These are phyloP conservation scores for Trichoderma afroharzianum DNA, from an alignment of 2,329 filamentous ascomycete genomes.

Conservation along the genomic window DNA sequence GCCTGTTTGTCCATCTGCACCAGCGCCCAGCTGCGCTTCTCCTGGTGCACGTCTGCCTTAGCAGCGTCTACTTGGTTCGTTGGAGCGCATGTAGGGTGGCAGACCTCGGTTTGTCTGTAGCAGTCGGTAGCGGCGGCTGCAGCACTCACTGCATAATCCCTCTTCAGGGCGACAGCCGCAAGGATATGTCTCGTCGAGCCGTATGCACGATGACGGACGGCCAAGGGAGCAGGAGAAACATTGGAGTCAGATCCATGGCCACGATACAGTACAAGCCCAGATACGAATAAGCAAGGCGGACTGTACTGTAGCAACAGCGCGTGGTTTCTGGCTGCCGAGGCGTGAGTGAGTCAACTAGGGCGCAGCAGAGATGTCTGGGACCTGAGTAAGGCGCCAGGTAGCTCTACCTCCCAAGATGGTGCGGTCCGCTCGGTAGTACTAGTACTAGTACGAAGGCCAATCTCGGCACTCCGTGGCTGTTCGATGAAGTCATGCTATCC, in stretches of 20 bases:
- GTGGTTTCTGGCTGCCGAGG: slow-evolving; percentile 4
- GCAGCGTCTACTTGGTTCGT: background rate
- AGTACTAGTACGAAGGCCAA: background rate
- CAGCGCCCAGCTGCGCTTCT: background rate
- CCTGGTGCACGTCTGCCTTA: background rate
- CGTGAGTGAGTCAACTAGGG: slow-evolving; percentile 8
- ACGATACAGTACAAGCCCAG: background rate
- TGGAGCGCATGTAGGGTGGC: background rate
- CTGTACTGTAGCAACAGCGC: background rate
- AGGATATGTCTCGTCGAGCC: background rate
- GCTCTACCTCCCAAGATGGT: background rate
- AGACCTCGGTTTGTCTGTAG: background rate
- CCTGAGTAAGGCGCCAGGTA: background rate
- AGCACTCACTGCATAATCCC: slow-evolving; percentile 7
- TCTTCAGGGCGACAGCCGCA: background rate
- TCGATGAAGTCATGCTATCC: slow-evolving; percentile 10
- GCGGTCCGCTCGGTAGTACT: background rate
- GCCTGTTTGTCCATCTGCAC: background rate
- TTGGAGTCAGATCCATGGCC: background rate
- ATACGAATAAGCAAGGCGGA: background rate
- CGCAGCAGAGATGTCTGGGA: background rate
- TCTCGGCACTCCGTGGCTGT: background rate
- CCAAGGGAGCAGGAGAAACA: background rate
- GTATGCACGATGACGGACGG: slow-evolving; percentile 4
- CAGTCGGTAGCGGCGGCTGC: slow-evolving; percentile 1